Conservation (phyloP, 2,329 filamentous ascomycete genomes). For the Diaporthe australafricana region DNA sequence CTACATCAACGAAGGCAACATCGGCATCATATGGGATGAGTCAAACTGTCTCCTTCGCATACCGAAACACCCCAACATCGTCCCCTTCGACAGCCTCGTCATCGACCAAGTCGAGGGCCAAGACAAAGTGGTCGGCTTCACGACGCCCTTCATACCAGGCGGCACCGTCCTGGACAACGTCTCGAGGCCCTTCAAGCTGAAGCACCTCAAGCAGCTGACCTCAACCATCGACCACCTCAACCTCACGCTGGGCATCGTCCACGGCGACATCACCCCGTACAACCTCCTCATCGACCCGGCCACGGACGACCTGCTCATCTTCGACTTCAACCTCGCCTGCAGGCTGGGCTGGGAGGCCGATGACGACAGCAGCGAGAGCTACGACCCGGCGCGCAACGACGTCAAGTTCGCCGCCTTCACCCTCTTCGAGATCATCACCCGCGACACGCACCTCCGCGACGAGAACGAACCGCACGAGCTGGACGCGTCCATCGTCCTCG, state of each 20-base stretch:
- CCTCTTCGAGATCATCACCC: constrained; percentile 34
- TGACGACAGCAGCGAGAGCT: constrained; percentile 34
- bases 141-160: constrained; percentile 49
- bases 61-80: constrained; percentile 51
- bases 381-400: constrained; percentile 33
- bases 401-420: constrained; percentile 35
- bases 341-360: constrained; percentile 38
- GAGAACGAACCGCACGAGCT: constrained; percentile 31
- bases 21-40: constrained; percentile 47
- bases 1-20: constrained; percentile 43
- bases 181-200: constrained; percentile 36
- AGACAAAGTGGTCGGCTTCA: constrained; percentile 50
- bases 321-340: constrained; percentile 38
- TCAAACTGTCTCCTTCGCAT: constrained; percentile 50
- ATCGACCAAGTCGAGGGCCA: constrained; percentile 47
- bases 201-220: constrained; percentile 35
- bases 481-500: not conserved
- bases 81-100: constrained; percentile 49
- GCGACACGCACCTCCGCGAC: constrained; percentile 27
- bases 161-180: constrained; percentile 35
- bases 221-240: constrained; percentile 37
- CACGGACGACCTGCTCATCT: constrained; percentile 36
- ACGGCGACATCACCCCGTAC: constrained; percentile 35
- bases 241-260: constrained; percentile 36
- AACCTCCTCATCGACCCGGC: constrained; percentile 38